These are phyloP conservation scores for Grammothele lineata DNA, from an alignment of 768 basidiomycete genomes.

Conservation along the genomic window DNA sequence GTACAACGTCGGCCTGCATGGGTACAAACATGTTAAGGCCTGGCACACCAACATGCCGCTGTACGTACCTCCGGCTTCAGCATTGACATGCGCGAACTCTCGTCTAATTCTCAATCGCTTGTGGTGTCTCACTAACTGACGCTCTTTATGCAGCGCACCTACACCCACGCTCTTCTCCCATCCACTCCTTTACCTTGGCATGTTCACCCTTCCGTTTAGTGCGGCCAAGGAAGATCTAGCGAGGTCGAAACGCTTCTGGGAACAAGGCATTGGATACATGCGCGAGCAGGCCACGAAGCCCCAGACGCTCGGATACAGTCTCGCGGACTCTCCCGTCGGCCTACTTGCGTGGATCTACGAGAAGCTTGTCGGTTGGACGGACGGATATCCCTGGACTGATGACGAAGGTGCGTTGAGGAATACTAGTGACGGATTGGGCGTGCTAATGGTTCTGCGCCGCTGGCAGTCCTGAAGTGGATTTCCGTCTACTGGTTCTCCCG, in stretches of 20 bases:
- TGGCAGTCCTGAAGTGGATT: conserved; percentile 32
- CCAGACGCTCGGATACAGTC: conserved; percentile 42
- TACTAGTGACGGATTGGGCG: too few species aligned
- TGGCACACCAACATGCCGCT: conserved; percentile 48
- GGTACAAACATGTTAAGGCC: conserved; percentile 42
- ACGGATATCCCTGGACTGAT: conserved; percentile 52
- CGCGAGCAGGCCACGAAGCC: conserved; percentile 30
- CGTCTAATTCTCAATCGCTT: too few species aligned
- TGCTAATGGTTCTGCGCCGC: not conserved
- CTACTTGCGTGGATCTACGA: conserved; percentile 36
- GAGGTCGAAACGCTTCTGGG: conserved; percentile 20
- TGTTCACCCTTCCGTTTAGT: conserved; percentile 27
- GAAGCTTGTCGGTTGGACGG: conserved; percentile 32
- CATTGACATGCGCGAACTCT: too few species aligned
- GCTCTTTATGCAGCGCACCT: not conserved
- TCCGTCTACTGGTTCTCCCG: conserved; percentile 34
- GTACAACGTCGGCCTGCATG: conserved; percentile 27
- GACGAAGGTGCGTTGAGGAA: conserved; percentile 40
- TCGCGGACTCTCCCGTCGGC: conserved; percentile 56
- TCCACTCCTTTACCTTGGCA: conserved; percentile 12
- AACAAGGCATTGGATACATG: conserved; percentile 30
- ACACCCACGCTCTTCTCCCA: conserved; percentile 1
- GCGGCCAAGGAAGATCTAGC: conserved; percentile 29
- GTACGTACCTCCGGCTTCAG: conserved; percentile 26
- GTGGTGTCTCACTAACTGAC: not conserved